Evolutionary conservation across 495 filamentous ascomycete species (phyloP).

Genomic region (Evernia prunastri): DNA sequence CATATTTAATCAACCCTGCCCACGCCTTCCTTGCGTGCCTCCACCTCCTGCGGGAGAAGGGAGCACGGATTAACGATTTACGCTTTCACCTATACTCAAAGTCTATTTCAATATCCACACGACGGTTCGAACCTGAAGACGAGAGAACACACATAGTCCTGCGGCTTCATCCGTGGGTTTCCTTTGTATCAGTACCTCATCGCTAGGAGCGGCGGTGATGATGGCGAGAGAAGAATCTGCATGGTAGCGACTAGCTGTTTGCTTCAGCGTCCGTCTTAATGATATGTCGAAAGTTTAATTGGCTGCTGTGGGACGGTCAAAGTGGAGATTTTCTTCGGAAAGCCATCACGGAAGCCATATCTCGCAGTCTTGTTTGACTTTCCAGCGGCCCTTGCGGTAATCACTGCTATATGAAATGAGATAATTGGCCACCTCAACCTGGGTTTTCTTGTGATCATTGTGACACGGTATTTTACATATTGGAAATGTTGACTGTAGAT

Average conservation of each 20-base stretch:
- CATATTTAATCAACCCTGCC: constrained; percentile 19
- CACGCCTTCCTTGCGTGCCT: constrained; percentile 11
- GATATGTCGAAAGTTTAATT: constrained; percentile 13
- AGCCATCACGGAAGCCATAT: constrained; percentile 22
- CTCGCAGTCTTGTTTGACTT: constrained; percentile 15
- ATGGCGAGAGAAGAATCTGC: constrained; percentile 18
- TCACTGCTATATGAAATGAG: constrained; percentile 35
- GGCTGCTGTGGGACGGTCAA: constrained; percentile 21
- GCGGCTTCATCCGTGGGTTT: constrained; percentile 26
- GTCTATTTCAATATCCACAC: constrained; percentile 17
- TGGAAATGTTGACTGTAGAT: not conserved
- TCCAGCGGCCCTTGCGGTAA: constrained; percentile 22
- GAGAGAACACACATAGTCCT: constrained; percentile 19
- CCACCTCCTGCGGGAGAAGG: not conserved
- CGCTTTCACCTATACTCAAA: constrained; percentile 26
- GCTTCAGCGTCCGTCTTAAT: constrained; percentile 15
- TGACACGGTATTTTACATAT: not conserved
- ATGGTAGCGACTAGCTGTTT: constrained; percentile 12
- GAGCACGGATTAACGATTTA: constrained; percentile 19
- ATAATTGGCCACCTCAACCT: constrained; percentile 43
- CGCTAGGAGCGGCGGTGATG: constrained; percentile 10
- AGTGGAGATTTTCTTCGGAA: constrained; percentile 18
- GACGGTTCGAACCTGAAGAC: constrained; percentile 16
- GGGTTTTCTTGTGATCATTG: not conserved
- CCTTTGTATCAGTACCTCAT: constrained; percentile 22